Base-by-base conservation (phyloP, 768 basidiomycete species). In the Chalciporus sphaerocephalus region DNA sequence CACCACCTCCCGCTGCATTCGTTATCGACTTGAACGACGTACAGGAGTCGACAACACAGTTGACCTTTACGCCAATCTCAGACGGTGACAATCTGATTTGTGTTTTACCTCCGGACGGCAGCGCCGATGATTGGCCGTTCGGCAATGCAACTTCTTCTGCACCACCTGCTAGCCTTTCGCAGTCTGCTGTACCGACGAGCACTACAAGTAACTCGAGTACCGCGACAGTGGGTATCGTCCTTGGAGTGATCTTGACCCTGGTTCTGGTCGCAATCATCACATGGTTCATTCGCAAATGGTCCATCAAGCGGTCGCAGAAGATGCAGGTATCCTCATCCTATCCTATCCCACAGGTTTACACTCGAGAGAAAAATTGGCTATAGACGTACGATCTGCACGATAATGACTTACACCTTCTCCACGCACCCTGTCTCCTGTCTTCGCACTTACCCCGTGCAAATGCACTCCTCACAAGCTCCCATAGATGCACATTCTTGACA, bases 101-200 rank as follows among this genome's bases (percentile, higher is more conserved):
- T 51, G 76, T 89, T 42, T 52, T 78, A 11, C 84, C 86, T 22
- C 85, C 86, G 1, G 62, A 70, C 27, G 80, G 79, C 22, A 85
- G 85, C 11, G n/a, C n/a, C n/a, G 74, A 80, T 60, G 85, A 73
- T 56, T 88, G 87, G 87, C 87, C 87, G 0, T 83, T 76, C 47
- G 82, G 70, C 1, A 76, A 77, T 42, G 80, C 79, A 6, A 24
- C 23, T 23, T 49, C 53, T 8, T 65, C 57, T 22, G 56, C 57
- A 27, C 58, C 59, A 21, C 49, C 61, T 0, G 23, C 51, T 20
- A 43, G 40, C 33, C 50, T 56, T 20, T 51, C 64, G 1, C 35
- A 50, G 28, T 10, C 51, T 23, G 9, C 45, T n/a, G 34, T 39
- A 18, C 25, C 45, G 24, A 38, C 60, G 22, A 40, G 49, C 12